Evolutionary conservation across 2,329 filamentous ascomycete genomes (phyloP).

Genomic region (Diaporthe ampelina): DNA sequence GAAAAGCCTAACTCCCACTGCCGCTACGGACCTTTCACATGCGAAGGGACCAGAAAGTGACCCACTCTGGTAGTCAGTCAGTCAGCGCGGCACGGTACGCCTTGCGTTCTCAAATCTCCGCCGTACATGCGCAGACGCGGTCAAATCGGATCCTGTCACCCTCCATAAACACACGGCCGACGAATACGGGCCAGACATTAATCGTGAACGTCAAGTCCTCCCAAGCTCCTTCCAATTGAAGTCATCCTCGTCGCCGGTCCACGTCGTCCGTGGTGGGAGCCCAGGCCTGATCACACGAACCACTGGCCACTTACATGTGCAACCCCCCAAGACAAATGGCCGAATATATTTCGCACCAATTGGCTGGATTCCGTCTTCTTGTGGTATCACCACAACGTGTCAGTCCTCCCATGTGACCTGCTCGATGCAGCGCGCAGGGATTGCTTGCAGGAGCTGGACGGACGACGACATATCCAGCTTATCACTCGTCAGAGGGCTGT

Average conservation of each 20-base stretch:
- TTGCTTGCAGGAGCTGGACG: neutral
- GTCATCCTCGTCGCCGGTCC: neutral
- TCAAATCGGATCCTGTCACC: constrained; percentile 29
- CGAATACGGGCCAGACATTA: neutral
- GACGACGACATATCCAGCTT: no score
- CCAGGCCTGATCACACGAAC: neutral
- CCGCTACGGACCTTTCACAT: constrained; percentile 17
- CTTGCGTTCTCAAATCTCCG: neutral
- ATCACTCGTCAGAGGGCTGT: neutral
- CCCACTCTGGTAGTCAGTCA: neutral
- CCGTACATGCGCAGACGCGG: constrained; percentile 12
- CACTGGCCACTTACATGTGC: neutral
- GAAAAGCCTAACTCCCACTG: neutral
- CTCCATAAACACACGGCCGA: neutral
- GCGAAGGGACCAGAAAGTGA: neutral
- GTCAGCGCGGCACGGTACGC: neutral
- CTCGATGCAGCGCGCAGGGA: neutral
- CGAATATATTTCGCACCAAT: constrained; percentile 31
- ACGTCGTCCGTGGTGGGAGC: constrained; percentile 13
- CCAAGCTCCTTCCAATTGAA: neutral
- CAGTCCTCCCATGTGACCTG: constrained; percentile 14
- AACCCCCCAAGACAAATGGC: neutral
- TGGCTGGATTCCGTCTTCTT: neutral
- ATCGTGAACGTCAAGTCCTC: no score
- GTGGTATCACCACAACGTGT: constrained; percentile 5